phyloP scores from a whole-genome alignment of 345 rosid species.

The Jatropha curcas region DNA sequence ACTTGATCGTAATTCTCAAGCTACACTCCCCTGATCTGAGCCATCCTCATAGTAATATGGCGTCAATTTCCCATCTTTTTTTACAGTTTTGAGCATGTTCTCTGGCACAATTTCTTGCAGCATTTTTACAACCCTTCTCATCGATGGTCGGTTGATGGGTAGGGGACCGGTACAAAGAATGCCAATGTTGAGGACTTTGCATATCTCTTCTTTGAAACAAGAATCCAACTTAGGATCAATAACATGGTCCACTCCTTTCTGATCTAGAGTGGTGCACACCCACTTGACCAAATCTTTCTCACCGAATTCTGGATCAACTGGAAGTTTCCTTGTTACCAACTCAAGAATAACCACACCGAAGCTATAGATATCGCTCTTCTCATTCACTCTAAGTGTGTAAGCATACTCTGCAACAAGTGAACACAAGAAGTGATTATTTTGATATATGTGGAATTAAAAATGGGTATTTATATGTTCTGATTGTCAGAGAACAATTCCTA shows the following conservation, averaged over 20 bases:
- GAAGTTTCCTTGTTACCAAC: constrained; percentile 79
- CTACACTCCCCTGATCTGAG: constrained; percentile 79
- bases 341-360: constrained; percentile 95
- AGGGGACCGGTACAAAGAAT: constrained; percentile 83
- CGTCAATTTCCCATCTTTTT: constrained; percentile 80
- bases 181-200: constrained; percentile 83
- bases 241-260: constrained; percentile 78
- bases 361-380: constrained; percentile 98
- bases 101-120: constrained; percentile 72
- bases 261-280: constrained; percentile 76
- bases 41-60: constrained; percentile 85
- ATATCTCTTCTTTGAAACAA: constrained; percentile 81
- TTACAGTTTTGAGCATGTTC: constrained; percentile 28
- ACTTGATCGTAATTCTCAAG: constrained; percentile 36
- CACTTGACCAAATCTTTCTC: constrained; percentile 94
- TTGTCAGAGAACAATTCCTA: neutral
- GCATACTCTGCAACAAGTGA: constrained; percentile 74
- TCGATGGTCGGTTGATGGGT: constrained; percentile 91
- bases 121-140: constrained; percentile 93
- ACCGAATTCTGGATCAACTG: constrained; percentile 81
- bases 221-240: constrained; percentile 76
- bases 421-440: neutral
- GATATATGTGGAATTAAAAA: too few relatives aligned
- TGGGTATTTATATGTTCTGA: neutral
- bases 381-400: constrained; percentile 94